These are phyloP conservation scores for Moricandia arvensis DNA, from an alignment of 345 rosid genomes.

Conservation along the genomic window DNA sequence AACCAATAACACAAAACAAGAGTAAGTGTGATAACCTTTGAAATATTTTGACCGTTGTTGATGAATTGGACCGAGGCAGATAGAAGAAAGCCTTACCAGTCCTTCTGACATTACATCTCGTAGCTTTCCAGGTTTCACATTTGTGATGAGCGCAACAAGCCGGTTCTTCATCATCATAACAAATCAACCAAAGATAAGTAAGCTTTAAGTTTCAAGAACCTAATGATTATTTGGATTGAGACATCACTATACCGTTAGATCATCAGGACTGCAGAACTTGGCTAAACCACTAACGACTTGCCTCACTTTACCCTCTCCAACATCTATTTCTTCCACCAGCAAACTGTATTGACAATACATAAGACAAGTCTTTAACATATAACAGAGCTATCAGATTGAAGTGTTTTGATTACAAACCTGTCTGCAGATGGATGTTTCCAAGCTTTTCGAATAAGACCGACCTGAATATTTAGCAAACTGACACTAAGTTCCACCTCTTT, in stretches of 20 bases:
- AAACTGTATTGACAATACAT: conserved; percentile 52
- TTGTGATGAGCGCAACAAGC: conserved; percentile 72
- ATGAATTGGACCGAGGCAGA: background rate
- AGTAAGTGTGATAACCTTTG: background rate
- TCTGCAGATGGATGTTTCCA: conserved; percentile 99
- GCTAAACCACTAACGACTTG: conserved; percentile 99
- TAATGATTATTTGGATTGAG: background rate
- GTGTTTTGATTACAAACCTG: conserved; percentile 53
- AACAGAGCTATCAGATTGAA: conserved; percentile 6
- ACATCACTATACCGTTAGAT: conserved; percentile 54
- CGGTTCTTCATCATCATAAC: conserved; percentile 58
- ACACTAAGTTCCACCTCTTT: conserved; percentile 80
- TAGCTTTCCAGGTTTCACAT: conserved; percentile 97
- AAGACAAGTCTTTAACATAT: background rate
- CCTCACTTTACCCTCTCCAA: conserved; percentile 80
- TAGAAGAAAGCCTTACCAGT: conserved; percentile 55
- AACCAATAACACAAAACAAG: conserved; percentile 25
- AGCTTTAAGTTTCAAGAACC: conserved; percentile 15
- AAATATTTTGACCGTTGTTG: background rate
- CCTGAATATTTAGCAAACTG: conserved; percentile 79
- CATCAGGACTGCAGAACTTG: conserved; percentile 76
- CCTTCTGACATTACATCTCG: conserved; percentile 92
- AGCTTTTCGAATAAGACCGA: conserved; percentile 84
- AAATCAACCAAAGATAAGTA: conserved; percentile 26
- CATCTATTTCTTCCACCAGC: conserved; percentile 93